Evolutionary conservation across 345 rosid species (phyloP).

Genomic region (Rhizophora mangle): DNA sequence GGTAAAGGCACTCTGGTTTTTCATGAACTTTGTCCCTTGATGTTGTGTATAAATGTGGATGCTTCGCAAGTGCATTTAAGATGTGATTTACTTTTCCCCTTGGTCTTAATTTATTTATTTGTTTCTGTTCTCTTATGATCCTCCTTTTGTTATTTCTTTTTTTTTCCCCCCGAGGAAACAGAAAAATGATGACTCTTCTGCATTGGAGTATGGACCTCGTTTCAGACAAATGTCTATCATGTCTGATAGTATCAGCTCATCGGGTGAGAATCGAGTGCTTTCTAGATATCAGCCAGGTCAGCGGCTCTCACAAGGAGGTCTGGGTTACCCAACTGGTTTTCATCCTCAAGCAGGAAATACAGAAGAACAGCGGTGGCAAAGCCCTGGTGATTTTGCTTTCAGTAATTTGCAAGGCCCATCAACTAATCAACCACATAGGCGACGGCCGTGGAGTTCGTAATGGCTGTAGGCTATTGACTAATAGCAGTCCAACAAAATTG

Average conservation of each 20-base stretch:
- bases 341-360: conserved; percentile 19
- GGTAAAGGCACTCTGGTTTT: conserved; percentile 24
- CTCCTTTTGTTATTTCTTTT: neutral
- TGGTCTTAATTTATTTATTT: no score
- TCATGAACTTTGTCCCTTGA: neutral
- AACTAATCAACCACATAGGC: conserved; percentile 14
- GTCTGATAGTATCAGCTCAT: conserved; percentile 15
- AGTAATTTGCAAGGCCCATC: conserved; percentile 17
- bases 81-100: no score
- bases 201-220: conserved; percentile 27
- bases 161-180: neutral
- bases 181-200: conserved; percentile 27
- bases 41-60: no score
- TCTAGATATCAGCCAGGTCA: conserved; percentile 29
- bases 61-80: no score
- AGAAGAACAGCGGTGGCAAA: conserved; percentile 24
- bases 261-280: conserved; percentile 24
- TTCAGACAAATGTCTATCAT: conserved; percentile 21
- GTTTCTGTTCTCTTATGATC: neutral
- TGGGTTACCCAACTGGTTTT: conserved; percentile 10
- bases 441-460: conserved; percentile 22
- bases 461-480: neutral
- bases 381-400: conserved; percentile 12
- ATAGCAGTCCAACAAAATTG: neutral
- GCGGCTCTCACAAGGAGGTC: conserved; percentile 23